Percentiles rank a stretch among this genome's conserved stretches.
These are phyloP conservation scores for Xerocomellus amylosporus DNA, from an alignment of 768 basidiomycete genomes.

Conservation along the genomic window DNA sequence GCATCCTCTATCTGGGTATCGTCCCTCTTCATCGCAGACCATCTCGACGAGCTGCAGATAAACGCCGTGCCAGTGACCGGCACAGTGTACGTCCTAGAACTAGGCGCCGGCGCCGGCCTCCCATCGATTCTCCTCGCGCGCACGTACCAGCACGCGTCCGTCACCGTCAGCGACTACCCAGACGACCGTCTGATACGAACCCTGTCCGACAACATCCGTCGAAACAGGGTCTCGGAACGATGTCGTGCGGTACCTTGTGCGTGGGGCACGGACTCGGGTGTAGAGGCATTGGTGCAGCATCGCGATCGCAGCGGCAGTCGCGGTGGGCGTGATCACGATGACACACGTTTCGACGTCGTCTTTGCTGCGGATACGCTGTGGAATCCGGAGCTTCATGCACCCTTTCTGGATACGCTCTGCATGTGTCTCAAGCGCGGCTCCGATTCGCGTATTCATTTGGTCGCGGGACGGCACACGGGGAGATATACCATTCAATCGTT, in stretches of 20 bases:
- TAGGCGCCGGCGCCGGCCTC: constrained; percentile 73
- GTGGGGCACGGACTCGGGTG: constrained; percentile 45
- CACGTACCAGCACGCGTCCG: constrained; percentile 35
- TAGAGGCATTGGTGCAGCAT: constrained; percentile 18
- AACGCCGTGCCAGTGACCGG: constrained; percentile 21
- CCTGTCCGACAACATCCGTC: constrained; percentile 52
- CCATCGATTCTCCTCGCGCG: constrained; percentile 68
- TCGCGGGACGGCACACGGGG: constrained; percentile 76
- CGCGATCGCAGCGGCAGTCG: no score
- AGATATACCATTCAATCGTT: constrained; percentile 69
- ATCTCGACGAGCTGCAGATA: constrained; percentile 49
- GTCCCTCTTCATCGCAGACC: constrained; percentile 64
- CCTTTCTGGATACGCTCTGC: constrained; percentile 53
- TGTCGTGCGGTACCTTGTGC: constrained; percentile 53
- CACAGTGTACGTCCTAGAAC: constrained; percentile 52
- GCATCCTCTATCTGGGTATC: constrained; percentile 77
- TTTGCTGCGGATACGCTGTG: constrained; percentile 77
- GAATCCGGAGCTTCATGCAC: constrained; percentile 59
- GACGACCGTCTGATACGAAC: constrained; percentile 59
- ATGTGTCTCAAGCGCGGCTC: constrained; percentile 42
- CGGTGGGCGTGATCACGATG: neutral
- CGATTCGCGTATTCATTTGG: constrained; percentile 55
- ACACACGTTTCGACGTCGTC: constrained; percentile 55
- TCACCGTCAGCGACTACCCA: constrained; percentile 70
- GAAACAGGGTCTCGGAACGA: constrained; percentile 45